These are phyloP conservation scores for Volutella citrinella DNA, from an alignment of 2,329 filamentous ascomycete genomes.

Conservation along the genomic window DNA sequence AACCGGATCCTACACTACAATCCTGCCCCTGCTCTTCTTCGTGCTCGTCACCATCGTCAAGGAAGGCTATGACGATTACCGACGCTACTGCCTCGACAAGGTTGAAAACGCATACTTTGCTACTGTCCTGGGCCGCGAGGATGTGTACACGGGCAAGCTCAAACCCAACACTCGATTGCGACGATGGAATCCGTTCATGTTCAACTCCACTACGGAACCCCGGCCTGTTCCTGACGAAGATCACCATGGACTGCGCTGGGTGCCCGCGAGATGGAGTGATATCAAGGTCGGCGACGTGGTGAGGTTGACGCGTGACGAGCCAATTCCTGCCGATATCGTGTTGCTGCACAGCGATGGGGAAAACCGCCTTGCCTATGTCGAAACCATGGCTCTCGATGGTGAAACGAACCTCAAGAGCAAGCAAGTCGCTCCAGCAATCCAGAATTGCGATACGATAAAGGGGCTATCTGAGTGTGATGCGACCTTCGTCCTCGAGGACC, in stretches of 20 bases:
- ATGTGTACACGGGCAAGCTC: slow-evolving; percentile 29
- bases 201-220: slow-evolving; percentile 27
- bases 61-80: slow-evolving; percentile 83
- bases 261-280: slow-evolving; percentile 40
- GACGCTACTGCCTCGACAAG: slow-evolving; percentile 76
- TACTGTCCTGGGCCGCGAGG: slow-evolving; percentile 41
- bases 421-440: slow-evolving; percentile 60
- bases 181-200: slow-evolving; percentile 32
- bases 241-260: slow-evolving; percentile 57
- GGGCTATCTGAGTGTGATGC: slow-evolving; percentile 55
- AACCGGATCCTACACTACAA: slow-evolving; percentile 71
- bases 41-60: slow-evolving; percentile 79
- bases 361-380: slow-evolving; percentile 77
- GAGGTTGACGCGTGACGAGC: slow-evolving; percentile 63
- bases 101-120: slow-evolving; percentile 66
- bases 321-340: slow-evolving; percentile 78
- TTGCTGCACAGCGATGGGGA: slow-evolving; percentile 74
- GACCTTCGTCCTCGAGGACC: slow-evolving; percentile 70
- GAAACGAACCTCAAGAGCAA: slow-evolving; percentile 82
- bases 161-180: slow-evolving; percentile 20
- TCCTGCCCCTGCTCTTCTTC: slow-evolving; percentile 72
- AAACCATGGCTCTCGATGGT: slow-evolving; percentile 81
- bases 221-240: slow-evolving; percentile 50
- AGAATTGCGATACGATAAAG: slow-evolving; percentile 52
- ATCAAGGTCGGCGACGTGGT: slow-evolving; percentile 50